Conservation (phyloP, 2,329 filamentous ascomycete genomes). For the Lecanicillium sp. region DNA sequence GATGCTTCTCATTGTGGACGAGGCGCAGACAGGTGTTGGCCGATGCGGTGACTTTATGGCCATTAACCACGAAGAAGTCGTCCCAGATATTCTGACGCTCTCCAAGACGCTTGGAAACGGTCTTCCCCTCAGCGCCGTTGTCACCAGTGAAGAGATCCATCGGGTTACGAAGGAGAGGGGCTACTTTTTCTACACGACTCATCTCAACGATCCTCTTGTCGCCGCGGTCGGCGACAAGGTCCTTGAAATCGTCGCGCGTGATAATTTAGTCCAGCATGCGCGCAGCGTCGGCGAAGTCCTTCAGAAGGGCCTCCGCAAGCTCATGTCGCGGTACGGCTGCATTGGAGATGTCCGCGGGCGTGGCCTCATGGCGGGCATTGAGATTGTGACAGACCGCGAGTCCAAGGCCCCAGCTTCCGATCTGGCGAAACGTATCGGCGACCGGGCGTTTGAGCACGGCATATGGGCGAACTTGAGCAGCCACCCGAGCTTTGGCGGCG, state of each 20-base stretch:
- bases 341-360: constrained; percentile 56
- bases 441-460: constrained; percentile 44
- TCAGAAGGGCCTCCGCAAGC: constrained; percentile 37
- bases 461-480: constrained; percentile 52
- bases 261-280: constrained; percentile 44
- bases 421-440: constrained; percentile 41
- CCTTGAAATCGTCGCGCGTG: constrained; percentile 53
- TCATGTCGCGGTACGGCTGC: constrained; percentile 49
- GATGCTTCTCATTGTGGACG: constrained; percentile 57
- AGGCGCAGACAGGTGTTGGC: constrained; percentile 55
- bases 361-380: constrained; percentile 52
- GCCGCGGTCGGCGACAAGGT: constrained; percentile 56
- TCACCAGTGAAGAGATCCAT: constrained; percentile 49
- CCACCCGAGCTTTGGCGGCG: constrained; percentile 48
- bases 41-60: constrained; percentile 54
- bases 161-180: constrained; percentile 39
- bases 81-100: constrained; percentile 54
- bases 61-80: constrained; percentile 46
- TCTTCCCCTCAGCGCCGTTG: constrained; percentile 51
- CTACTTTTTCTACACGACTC: constrained; percentile 55
- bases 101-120: constrained; percentile 58
- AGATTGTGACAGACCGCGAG: constrained; percentile 46
- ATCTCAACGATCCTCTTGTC: constrained; percentile 56
- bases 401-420: constrained; percentile 43
- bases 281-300: constrained; percentile 38